Base-by-base conservation (phyloP, 257 asterid species). In the Verbena officinalis region DNA sequence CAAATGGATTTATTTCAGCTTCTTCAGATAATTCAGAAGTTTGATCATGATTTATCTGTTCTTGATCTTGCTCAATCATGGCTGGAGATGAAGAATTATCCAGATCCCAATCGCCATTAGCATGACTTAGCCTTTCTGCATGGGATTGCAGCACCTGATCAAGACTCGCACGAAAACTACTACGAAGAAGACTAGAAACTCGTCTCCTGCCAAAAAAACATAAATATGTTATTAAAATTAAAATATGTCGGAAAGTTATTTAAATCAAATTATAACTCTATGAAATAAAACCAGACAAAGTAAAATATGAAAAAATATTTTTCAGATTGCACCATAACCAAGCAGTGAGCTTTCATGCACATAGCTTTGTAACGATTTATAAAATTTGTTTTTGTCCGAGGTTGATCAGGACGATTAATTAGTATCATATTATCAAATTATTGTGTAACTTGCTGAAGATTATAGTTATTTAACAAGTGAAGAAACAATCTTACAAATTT, bases 131-230 rank as follows among this genome's bases (percentile, higher is more conserved):
- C 80, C 95, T 89, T 77, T 80, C 91, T 11, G 58, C 86, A 5
- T 82, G 85, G 36, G 95, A 88, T 54, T 80, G 95, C 55, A 87
- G 78, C 59, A 90, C 78, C 72, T 72, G 96, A 65, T 86, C 76
- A 55, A 90, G 77, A 64, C 82, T 85, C 71, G 83, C 89, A 12
- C 96, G 86, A 70, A 90, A 90, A 67, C 95, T 74, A 80, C 97
- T 85, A 5, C 77, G 75, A 38, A 90, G 97, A 78, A 90, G 95
- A 75, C 82, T 67, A 39, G 97, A 93, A 53, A 93, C 98, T 16
- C 88, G 87, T 68, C 96, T 77, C 91, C 98, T 93, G 76, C 51
- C 80, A 63, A 31, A 73, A 1, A 58, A 55, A 64, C 34, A 7
- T 67, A 6, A 44, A 38, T 38, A n/a, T 27, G 33, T 59, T 23